Evolutionary conservation across 1,284 basidiomycete species (phyloP), one percentile per base, ranked within the genome.

Genomic region (Blastosporella zonata): DNA sequence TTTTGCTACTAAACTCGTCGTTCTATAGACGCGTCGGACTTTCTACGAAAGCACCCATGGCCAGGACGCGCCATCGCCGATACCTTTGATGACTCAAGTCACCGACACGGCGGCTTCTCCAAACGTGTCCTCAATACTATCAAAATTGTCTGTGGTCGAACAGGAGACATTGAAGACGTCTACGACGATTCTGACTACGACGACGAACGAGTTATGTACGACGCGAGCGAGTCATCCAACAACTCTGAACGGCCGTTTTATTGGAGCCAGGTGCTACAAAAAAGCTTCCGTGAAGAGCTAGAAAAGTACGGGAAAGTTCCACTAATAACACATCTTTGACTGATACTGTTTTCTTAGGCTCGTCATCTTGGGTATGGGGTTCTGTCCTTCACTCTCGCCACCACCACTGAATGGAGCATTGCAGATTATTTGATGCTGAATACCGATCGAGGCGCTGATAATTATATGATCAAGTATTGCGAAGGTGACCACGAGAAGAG

Each of bases 401-500:
- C 34, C 17, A 37, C 5, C 27, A 28, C 44, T 43, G 23, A 33
- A 29, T 49, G 38, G 39, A 43, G 44, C 8, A 25, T 36, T 49
- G 22, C 62, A 83, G 92, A 93, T 67, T 93, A 87, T 67, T 75
- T 94, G 38, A 93, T 93, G 89, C 79, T 90, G 49, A 93, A 93
- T 65, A 93, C 91, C 9, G 90, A 89, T 59, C 81, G 86, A 45
- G 87, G 83, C 31, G 83, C 86, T 2, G 90, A 92, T 71, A 90
- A 91, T 64, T 91, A 88, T 66, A 92, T 92, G 89, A 88, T 91
- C 68, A 90, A 89, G 65, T 89, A 83, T 62, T 90, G 88, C 63
- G 84, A 88, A 66, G 82, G 77, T 46, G 81, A 81, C 44, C 82
- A 87, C 52, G 82, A 89, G 62, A 86, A 86, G 60, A 69, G 80